Conservation (phyloP, 2,329 filamentous ascomycete genomes). For the Cladorrhinum sp. region DNA sequence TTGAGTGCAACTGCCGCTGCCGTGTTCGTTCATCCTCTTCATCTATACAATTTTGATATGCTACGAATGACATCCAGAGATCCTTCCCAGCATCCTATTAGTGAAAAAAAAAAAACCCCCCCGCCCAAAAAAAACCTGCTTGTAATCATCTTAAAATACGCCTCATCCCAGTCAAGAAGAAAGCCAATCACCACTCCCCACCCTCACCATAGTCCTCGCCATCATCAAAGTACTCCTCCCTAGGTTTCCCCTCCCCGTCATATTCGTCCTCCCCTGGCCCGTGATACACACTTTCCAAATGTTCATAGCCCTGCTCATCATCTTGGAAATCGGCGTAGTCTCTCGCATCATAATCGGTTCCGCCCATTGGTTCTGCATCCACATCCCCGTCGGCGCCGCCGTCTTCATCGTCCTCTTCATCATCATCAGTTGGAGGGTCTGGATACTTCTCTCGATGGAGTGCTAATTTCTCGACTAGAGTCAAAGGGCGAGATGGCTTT, state of each 20-base stretch:
- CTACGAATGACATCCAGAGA: too few species aligned
- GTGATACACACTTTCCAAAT: not conserved
- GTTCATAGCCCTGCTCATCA: constrained; percentile 18
- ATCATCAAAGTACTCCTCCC: not conserved
- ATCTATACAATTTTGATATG: too few species aligned
- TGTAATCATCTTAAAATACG: too few species aligned
- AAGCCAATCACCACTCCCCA: not conserved
- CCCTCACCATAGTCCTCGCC: not conserved
- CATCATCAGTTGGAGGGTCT: not conserved
- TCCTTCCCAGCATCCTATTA: too few species aligned
- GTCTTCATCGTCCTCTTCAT: not conserved
- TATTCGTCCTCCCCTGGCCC: not conserved
- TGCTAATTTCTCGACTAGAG: not conserved
- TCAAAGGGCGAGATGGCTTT: not conserved
- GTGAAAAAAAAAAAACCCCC: too few species aligned
- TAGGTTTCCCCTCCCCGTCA: not conserved
- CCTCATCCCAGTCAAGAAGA: too few species aligned
- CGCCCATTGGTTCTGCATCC: constrained; percentile 9
- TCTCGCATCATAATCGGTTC: constrained; percentile 18
- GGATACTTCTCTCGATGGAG: not conserved
- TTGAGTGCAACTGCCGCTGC: too few species aligned
- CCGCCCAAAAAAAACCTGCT: too few species aligned
- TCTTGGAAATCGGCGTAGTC: constrained; percentile 22
- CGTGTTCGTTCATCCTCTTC: too few species aligned
- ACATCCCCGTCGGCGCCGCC: not conserved